phyloP scores from a whole-genome alignment of 108 stramenopile genomes.

The Schizochytrium sp. region DNA sequence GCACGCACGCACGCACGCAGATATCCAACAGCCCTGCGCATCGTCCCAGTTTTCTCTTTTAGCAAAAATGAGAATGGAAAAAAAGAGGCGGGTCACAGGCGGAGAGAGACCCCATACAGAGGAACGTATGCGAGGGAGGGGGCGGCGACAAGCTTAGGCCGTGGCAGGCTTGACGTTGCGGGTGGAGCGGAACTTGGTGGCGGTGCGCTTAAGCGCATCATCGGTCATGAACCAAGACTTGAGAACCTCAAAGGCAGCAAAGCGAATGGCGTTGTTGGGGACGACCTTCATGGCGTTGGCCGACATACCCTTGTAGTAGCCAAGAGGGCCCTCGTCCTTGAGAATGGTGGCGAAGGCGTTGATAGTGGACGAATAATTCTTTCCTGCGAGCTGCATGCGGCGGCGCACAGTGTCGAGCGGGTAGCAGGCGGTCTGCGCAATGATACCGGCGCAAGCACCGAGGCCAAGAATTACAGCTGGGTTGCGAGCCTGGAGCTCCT shows the following conservation, averaged over 20 bases:
- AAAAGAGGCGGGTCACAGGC: too few relatives aligned
- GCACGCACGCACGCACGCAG: too few relatives aligned
- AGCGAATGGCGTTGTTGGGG: slow-evolving; percentile 10
- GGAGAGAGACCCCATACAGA: too few relatives aligned
- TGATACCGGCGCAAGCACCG: background rate
- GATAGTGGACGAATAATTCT: background rate
- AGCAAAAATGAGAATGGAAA: too few relatives aligned
- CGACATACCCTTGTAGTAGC: slow-evolving; percentile 13
- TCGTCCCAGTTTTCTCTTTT: too few relatives aligned
- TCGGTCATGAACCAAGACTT: slow-evolving; percentile 7
- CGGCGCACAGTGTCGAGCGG: slow-evolving; percentile 20
- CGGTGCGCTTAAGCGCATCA: background rate
- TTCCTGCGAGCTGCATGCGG: slow-evolving; percentile 16
- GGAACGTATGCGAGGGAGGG: too few relatives aligned
- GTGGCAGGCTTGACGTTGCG: background rate
- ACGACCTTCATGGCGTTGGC: slow-evolving; percentile 17
- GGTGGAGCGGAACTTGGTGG: background rate
- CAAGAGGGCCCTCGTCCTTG: slow-evolving; percentile 1
- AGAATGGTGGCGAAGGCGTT: slow-evolving; percentile 1
- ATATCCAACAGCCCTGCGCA: too few relatives aligned
- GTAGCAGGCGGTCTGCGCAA: slow-evolving; percentile 6
- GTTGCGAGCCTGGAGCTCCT: slow-evolving; percentile 1
- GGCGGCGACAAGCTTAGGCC: too few relatives aligned
- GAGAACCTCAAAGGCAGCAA: slow-evolving; percentile 17
- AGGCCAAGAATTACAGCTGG: background rate